Conservation (phyloP, 495 filamentous ascomycete genomes). For the Corynascus novoguineensis region DNA sequence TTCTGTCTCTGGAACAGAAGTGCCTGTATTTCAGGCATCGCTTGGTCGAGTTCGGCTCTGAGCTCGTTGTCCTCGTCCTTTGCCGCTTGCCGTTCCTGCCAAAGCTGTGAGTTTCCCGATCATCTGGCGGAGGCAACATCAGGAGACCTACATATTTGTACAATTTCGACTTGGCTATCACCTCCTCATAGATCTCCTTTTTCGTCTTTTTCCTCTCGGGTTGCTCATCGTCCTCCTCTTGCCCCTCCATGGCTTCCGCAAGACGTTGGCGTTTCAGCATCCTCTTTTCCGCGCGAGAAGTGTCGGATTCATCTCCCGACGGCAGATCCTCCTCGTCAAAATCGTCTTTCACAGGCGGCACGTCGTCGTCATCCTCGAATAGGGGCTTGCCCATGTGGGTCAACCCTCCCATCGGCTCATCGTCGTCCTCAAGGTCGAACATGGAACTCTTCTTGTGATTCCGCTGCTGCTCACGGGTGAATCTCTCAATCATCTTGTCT, state of each 20-base stretch:
- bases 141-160: constrained; percentile 68
- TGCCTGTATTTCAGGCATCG: constrained; percentile 70
- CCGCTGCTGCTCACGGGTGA: constrained; percentile 73
- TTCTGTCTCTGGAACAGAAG: constrained; percentile 49
- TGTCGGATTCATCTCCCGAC: constrained; percentile 52
- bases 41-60: constrained; percentile 50
- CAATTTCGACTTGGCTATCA: constrained; percentile 94
- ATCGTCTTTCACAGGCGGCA: constrained; percentile 52
- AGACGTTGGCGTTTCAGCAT: constrained; percentile 55
- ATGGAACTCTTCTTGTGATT: constrained; percentile 63
- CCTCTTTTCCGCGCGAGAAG: constrained; percentile 42
- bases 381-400: constrained; percentile 80
- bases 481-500: constrained; percentile 86
- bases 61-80: constrained; percentile 95
- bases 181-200: constrained; percentile 92
- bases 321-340: constrained; percentile 61
- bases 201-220: constrained; percentile 85
- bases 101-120: constrained; percentile 3
- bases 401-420: constrained; percentile 63
- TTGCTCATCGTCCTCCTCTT: constrained; percentile 46
- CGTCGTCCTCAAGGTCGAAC: constrained; percentile 88
- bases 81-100: constrained; percentile 61
- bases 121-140: too few relatives aligned
- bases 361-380: constrained; percentile 45
- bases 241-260: constrained; percentile 37